A percentile compares a stretch with the other conserved stretches of the same genome.
Evolutionary conservation across 2,329 filamentous ascomycete species (phyloP).

Genomic region (Lasiodiplodia sp.): DNA sequence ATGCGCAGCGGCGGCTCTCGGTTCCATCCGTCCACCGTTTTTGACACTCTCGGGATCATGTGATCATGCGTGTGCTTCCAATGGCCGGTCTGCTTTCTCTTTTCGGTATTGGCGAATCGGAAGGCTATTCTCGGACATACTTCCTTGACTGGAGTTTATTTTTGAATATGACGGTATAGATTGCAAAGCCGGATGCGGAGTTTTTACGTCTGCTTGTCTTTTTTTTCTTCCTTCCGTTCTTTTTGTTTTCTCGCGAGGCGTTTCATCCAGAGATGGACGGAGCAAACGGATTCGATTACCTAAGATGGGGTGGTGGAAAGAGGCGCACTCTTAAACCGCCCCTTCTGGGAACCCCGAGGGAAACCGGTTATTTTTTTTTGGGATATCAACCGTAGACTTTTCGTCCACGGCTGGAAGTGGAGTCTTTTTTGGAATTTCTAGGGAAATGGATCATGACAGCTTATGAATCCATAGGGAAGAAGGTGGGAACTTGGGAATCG

Average conservation of each 20-base stretch:
- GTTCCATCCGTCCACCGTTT: too few relatives aligned
- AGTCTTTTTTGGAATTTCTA: background rate
- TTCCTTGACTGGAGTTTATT: background rate
- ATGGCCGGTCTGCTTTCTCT: background rate
- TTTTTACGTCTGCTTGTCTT: background rate
- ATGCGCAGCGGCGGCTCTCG: background rate
- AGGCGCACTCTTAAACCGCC: background rate
- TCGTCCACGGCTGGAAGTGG: background rate
- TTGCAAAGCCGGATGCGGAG: constrained; percentile 18
- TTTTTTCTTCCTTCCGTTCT: background rate
- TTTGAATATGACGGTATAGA: constrained; percentile 11
- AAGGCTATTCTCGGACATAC: constrained; percentile 12
- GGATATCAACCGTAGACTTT: background rate
- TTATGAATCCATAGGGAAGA: background rate
- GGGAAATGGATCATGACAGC: background rate
- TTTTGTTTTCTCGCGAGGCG: background rate
- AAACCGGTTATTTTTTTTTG: background rate
- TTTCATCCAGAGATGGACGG: constrained; percentile 17
- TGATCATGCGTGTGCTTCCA: background rate
- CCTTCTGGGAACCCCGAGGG: background rate
- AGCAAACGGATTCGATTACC: constrained; percentile 1
- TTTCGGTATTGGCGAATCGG: constrained; percentile 9
- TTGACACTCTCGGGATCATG: background rate
- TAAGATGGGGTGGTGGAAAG: background rate
- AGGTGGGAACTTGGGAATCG: background rate